Evolutionary conservation across 164 flowering plant genomes (phyloP), one percentile per base, ranked within the genome.

Genomic region (Liquidambar formosana): DNA sequence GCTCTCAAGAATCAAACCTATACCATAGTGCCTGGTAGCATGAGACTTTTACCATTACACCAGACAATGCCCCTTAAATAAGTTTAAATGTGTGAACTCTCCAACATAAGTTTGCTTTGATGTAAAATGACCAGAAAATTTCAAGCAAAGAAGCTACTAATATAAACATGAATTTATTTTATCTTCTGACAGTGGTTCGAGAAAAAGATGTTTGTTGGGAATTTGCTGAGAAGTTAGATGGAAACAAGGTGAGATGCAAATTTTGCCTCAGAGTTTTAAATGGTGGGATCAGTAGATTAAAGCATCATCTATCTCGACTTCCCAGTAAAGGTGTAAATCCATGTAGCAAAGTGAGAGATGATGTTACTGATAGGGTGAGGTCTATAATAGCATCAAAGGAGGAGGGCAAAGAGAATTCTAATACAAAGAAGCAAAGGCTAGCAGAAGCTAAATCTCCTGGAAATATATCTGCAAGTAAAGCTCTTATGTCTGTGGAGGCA

Each of bases 171-270:
- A 27, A 38, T 47, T 43, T 18, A 22, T 70, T 62, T 27, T 33
- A 26, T 68, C 10, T 45, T 54, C 19, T 69, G 69, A 47, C 86
- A 91, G 95, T 93, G 98, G 98, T 94, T 71, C 84, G 98, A 60
- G 98, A 94, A 72, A 94, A 88, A 75, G 98, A 94, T 78, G 76
- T 85, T 19, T 94, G 97, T 71, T 94, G 98, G 98, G 96, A 92
- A 76, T 94, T 89, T 80, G 90, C 91, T 51, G 97, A 94, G 67
- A 89, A 88, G 82, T 71, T 94, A 67, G 97, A 94, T 70, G 97
- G 97, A 62, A 94, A 94, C 74, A 92, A 91, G 80, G 97, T 92
- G 58, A 84, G 77, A 70, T 94, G 98, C 75, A 90, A 85, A 72
- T 94, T 94, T 78, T 94, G 98, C 72, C 79, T 63, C 0, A 82